phyloP scores from a whole-genome alignment of 2,329 filamentous ascomycete species.

The Neofusicoccum parvum region DNA sequence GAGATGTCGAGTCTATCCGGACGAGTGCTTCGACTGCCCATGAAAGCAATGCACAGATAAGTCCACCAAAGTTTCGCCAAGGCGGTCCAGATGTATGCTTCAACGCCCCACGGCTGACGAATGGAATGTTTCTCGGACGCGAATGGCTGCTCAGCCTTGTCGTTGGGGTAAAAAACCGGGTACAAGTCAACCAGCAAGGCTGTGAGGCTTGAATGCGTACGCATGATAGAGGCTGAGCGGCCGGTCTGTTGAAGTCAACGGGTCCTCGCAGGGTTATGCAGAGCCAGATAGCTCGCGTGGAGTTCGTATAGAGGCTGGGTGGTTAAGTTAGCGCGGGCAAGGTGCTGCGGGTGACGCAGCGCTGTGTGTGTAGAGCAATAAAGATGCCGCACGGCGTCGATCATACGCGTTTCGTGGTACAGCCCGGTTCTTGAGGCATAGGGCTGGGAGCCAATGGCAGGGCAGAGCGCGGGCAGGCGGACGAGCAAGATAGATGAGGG shows the following conservation, averaged over 20 bases:
- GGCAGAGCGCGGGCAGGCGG: neutral
- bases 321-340: neutral
- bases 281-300: neutral
- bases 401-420: conserved; percentile 1
- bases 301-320: neutral
- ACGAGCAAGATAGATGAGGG: neutral
- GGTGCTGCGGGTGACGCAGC: neutral
- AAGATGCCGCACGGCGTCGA: conserved; percentile 1
- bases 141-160: no score
- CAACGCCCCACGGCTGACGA: no score
- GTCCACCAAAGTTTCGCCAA: no score
- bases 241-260: neutral
- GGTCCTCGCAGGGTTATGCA: neutral
- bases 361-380: neutral
- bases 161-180: no score
- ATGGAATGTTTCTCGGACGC: no score
- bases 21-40: no score
- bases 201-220: neutral
- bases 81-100: no score
- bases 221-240: neutral
- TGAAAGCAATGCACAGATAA: no score
- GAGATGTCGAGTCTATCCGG: no score
- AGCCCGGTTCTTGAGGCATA: neutral
- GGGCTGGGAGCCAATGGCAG: neutral
- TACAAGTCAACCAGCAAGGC: neutral